A percentile compares a stretch with the other conserved stretches of the same genome.
Conservation (phyloP, 345 rosid species). For the Brassica juncea region DNA sequence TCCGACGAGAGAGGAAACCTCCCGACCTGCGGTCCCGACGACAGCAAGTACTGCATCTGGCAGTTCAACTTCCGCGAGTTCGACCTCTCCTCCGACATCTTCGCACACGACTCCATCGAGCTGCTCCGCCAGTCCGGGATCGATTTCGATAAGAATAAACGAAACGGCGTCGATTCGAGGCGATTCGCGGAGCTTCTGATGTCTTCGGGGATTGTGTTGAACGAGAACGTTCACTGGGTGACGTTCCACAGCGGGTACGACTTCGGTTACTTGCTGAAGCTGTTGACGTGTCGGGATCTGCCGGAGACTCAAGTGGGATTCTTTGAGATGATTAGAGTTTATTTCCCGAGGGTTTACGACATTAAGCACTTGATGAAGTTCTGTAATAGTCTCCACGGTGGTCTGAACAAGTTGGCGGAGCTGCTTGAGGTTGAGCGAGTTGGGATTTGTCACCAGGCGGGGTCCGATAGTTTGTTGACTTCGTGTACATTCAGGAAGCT, state of each 20-base stretch:
- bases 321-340: constrained; percentile 53
- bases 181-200: constrained; percentile 62
- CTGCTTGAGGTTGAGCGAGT: constrained; percentile 65
- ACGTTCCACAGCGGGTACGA: constrained; percentile 81
- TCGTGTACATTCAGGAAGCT: constrained; percentile 71
- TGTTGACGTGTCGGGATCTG: constrained; percentile 58
- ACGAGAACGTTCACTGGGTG: constrained; percentile 70
- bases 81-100: constrained; percentile 54
- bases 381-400: constrained; percentile 75
- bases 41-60: constrained; percentile 61
- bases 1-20: constrained; percentile 67
- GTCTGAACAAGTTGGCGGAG: constrained; percentile 76
- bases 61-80: constrained; percentile 79
- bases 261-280: constrained; percentile 80
- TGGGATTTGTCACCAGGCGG: constrained; percentile 78
- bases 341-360: constrained; percentile 66
- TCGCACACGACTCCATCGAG: constrained; percentile 62
- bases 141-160: constrained; percentile 62
- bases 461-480: constrained; percentile 82
- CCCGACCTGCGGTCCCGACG: constrained; percentile 60
- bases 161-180: constrained; percentile 52
- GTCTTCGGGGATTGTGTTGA: constrained; percentile 79
- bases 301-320: constrained; percentile 56
- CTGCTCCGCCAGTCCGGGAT: constrained; percentile 64
- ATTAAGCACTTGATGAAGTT: constrained; percentile 74